These are phyloP conservation scores for Rhodosporidiobolus odoratus DNA, from an alignment of 768 basidiomycete species.

Conservation along the genomic window DNA sequence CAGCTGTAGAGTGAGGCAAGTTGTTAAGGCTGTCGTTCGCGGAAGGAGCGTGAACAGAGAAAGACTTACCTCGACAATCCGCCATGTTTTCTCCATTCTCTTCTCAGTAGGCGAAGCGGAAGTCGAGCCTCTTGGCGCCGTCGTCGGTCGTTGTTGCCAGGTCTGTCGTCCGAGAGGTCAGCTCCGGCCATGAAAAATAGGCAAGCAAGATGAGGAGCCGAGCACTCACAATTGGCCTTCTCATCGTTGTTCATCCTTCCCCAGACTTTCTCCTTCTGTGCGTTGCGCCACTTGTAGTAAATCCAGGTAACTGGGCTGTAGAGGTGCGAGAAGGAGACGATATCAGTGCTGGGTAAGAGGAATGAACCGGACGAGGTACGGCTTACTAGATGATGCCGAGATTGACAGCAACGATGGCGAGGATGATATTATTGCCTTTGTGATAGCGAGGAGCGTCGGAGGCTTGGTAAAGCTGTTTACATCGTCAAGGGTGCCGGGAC, in stretches of 20 bases:
- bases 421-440: constrained; percentile 43
- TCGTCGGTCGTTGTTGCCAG: constrained; percentile 24
- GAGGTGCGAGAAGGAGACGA: background rate
- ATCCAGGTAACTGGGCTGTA: background rate
- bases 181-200: background rate
- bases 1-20: too few relatives aligned
- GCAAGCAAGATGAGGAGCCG: background rate
- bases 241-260: constrained; percentile 42
- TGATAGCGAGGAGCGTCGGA: constrained; percentile 38
- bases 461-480: constrained; percentile 29
- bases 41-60: too few relatives aligned
- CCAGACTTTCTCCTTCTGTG: constrained; percentile 43
- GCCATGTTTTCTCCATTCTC: too few relatives aligned
- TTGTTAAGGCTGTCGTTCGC: too few relatives aligned
- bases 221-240: constrained; percentile 35
- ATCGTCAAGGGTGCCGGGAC: background rate
- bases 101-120: background rate
- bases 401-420: constrained; percentile 46
- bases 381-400: constrained; percentile 39
- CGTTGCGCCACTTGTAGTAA: constrained; percentile 40
- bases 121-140: background rate
- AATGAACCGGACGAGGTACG: background rate
- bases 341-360: constrained; percentile 29
- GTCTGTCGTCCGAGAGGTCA: constrained; percentile 28
- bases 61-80: too few relatives aligned